phyloP scores from a whole-genome alignment of 1,139 yeast genomes.

The Suhomyces atakaporum region DNA sequence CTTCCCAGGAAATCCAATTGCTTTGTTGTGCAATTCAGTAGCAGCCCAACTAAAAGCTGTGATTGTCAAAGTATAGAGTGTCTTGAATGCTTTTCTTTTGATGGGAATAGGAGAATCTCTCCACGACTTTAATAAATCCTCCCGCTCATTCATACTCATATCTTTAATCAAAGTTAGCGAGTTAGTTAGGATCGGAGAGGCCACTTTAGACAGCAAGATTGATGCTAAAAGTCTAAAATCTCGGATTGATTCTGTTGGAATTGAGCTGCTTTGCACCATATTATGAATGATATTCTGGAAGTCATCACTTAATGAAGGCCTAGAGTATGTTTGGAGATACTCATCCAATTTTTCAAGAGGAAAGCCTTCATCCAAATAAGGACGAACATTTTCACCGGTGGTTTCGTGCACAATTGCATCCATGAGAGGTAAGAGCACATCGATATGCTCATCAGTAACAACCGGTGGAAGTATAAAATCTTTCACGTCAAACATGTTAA shows the following conservation, averaged over 20 bases:
- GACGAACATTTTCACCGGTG: conserved; percentile 30
- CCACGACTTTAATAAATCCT: conserved; percentile 36
- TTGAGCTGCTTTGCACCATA: neutral
- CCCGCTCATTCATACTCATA: conserved; percentile 37
- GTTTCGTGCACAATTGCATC: conserved; percentile 43
- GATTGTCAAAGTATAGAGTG: conserved; percentile 27
- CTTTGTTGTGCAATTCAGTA: conserved; percentile 36
- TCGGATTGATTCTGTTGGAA: conserved; percentile 19
- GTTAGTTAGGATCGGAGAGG: conserved; percentile 41
- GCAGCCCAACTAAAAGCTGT: conserved; percentile 28
- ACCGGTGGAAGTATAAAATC: conserved; percentile 16
- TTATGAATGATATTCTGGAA: conserved; percentile 20
- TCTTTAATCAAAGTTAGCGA: conserved; percentile 38
- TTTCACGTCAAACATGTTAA: conserved; percentile 2
- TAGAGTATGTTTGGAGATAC: conserved; percentile 29
- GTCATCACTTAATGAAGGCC: conserved; percentile 36
- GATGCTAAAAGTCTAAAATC: conserved; percentile 13
- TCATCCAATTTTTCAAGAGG: conserved; percentile 35
- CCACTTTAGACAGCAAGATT: conserved; percentile 32
- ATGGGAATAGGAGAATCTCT: conserved; percentile 37
- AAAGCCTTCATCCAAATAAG: conserved; percentile 29
- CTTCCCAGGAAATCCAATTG: conserved; percentile 37
- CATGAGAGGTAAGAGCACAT: conserved; percentile 28
- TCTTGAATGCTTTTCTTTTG: conserved; percentile 33
- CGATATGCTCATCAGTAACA: conserved; percentile 30